Percentiles rank a stretch among this genome's conserved stretches.
Evolutionary conservation across 129 eudicot genomes (phyloP).

Genomic region (Escallonia rubra): DNA sequence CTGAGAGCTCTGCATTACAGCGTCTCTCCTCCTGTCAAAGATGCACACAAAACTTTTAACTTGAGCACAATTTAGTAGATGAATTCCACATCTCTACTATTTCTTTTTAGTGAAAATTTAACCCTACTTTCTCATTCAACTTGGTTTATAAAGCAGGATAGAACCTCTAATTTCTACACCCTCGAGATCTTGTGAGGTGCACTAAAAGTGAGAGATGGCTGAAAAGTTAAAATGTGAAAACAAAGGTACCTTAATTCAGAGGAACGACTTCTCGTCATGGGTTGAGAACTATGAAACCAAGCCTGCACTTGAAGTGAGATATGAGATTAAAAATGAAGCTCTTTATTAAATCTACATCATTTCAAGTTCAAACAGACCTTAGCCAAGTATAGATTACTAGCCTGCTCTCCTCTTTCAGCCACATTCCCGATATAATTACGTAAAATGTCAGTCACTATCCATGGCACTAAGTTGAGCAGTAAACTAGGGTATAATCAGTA

Average conservation of each 20-base stretch:
- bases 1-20: conserved; percentile 70
- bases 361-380: conserved; percentile 40
- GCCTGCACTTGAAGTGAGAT: conserved; percentile 41
- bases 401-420: conserved; percentile 56
- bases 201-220: no score
- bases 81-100: no score
- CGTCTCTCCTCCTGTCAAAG: conserved; percentile 65
- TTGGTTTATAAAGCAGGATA: no score
- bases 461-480: neutral
- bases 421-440: conserved; percentile 30
- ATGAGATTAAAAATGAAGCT: conserved; percentile 11
- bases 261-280: conserved; percentile 92
- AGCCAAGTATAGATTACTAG: conserved; percentile 68
- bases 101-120: no score
- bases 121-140: no score
- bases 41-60: no score
- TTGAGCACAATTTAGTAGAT: no score
- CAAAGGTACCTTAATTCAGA: conserved; percentile 68
- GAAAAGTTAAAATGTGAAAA: neutral
- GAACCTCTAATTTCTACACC: no score
- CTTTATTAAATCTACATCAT: neutral
- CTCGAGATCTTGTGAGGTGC: no score
- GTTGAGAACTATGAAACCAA: conserved; percentile 92
- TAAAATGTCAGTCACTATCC: neutral
- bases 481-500: no score